Evolutionary conservation across 805 yeast species (phyloP).

Genomic region (Saturnispora halmiae): DNA sequence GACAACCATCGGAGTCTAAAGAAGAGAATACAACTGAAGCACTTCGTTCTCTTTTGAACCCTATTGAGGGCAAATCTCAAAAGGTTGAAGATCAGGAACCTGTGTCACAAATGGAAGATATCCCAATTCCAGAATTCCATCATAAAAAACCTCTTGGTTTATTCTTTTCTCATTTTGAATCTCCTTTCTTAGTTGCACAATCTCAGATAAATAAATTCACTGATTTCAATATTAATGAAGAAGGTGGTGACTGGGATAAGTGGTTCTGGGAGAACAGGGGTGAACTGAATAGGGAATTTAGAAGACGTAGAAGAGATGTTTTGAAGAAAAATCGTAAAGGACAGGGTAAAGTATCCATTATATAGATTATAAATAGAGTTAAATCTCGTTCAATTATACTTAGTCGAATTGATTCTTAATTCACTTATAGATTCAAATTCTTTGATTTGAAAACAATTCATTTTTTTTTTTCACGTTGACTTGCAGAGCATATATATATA

Average conservation of each 20-base stretch:
- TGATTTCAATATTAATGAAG: constrained; percentile 24
- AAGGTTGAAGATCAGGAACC: constrained; percentile 15
- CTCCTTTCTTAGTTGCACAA: constrained; percentile 83
- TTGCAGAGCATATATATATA: no score
- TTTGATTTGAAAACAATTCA: no score
- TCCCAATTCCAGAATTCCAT: constrained; percentile 26
- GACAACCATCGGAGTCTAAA: constrained; percentile 18
- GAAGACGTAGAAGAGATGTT: constrained; percentile 65
- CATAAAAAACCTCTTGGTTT: constrained; percentile 38
- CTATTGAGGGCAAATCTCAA: constrained; percentile 17
- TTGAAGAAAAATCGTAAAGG: constrained; percentile 31
- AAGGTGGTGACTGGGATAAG: constrained; percentile 50
- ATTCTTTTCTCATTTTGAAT: constrained; percentile 75
- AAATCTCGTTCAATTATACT: no score
- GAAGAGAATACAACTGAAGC: constrained; percentile 46
- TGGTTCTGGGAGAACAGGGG: constrained; percentile 83
- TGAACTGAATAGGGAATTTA: constrained; percentile 66
- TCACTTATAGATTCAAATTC: no score
- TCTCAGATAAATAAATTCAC: constrained; percentile 60
- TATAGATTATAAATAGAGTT: background rate
- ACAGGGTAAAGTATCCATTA: background rate
- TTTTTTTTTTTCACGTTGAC: no score
- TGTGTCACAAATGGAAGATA: constrained; percentile 12
- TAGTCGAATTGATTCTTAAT: no score
- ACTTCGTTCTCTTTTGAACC: constrained; percentile 51